A percentile compares a stretch with the other conserved stretches of the same genome.
Evolutionary conservation across 2,329 filamentous ascomycete species (phyloP).

Genomic region (Cladosporium sp.): DNA sequence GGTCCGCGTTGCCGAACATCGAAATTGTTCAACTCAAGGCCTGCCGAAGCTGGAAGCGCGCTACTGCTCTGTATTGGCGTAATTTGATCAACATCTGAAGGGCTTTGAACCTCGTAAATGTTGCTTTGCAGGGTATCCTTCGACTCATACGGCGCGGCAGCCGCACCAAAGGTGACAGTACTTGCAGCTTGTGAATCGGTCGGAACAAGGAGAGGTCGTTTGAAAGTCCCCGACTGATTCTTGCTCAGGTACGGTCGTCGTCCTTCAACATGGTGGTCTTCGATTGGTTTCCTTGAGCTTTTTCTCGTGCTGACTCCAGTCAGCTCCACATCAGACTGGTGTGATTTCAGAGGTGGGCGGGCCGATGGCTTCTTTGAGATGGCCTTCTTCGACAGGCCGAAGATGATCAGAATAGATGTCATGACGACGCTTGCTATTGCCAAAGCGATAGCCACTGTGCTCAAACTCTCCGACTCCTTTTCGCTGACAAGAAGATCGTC

Average conservation of each 20-base stretch:
- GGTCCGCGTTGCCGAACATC: neutral
- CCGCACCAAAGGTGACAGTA: conserved; percentile 2
- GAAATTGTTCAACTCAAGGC: neutral
- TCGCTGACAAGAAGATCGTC: conserved; percentile 3
- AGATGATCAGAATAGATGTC: conserved; percentile 6
- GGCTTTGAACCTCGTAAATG: neutral
- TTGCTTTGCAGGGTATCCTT: neutral
- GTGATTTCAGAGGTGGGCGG: conserved; percentile 7
- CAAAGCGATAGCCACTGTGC: conserved; percentile 8
- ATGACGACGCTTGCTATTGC: conserved; percentile 8
- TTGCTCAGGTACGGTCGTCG: neutral
- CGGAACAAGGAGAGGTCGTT: conserved; percentile 13
- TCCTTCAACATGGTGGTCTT: neutral
- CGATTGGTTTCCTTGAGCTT: neutral
- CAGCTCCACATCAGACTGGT: conserved; percentile 9
- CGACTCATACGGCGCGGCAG: conserved; percentile 2
- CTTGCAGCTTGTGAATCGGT: conserved; percentile 14
- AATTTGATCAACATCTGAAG: neutral
- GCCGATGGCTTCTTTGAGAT: conserved; percentile 5
- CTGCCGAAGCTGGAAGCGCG: neutral
- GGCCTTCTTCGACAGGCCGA: conserved; percentile 5
- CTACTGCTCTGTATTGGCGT: neutral
- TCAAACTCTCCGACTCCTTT: neutral
- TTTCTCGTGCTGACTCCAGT: neutral
- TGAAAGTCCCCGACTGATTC: conserved; percentile 11